phyloP scores from a whole-genome alignment of 768 basidiomycete species.

The Pleurotus salmoneostramineus region DNA sequence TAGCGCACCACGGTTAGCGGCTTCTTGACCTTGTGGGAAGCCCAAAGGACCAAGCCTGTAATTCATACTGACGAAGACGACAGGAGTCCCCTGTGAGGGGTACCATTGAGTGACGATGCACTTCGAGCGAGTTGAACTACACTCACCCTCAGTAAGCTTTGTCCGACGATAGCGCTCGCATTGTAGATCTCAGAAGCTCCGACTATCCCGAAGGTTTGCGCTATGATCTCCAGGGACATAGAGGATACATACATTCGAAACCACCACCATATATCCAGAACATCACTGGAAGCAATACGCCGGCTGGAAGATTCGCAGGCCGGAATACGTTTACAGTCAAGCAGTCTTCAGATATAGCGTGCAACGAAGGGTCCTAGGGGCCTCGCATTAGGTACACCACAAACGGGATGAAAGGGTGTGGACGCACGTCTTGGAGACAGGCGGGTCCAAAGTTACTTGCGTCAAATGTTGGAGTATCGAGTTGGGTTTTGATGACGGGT shows the following conservation, averaged over 20 bases:
- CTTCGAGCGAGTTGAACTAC: not conserved
- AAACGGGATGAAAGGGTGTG: not conserved
- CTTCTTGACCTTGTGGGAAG: conserved; percentile 38
- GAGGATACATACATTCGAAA: conserved; percentile 4
- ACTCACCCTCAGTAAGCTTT: conserved; percentile 20
- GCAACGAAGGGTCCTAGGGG: not conserved
- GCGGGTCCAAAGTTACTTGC: conserved; percentile 19
- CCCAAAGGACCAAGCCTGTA: conserved; percentile 46
- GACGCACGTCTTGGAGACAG: conserved; percentile 19
- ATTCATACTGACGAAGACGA: conserved; percentile 45
- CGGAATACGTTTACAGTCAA: conserved; percentile 40
- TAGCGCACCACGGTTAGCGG: conserved; percentile 25
- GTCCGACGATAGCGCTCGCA: conserved; percentile 21
- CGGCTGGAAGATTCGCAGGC: conserved; percentile 19
- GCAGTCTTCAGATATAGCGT: conserved; percentile 39
- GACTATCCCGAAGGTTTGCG: not conserved
- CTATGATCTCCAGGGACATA: not conserved
- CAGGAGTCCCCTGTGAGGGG: conserved; percentile 28
- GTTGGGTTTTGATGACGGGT: conserved; percentile 37
- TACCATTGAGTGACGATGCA: not conserved
- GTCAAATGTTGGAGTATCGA: conserved; percentile 17
- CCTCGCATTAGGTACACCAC: not conserved
- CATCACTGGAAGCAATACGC: conserved; percentile 36
- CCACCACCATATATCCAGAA: conserved; percentile 29
- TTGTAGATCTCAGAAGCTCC: conserved; percentile 22